phyloP scores from a whole-genome alignment of 345 rosid species.

The Lepidium africanum region DNA sequence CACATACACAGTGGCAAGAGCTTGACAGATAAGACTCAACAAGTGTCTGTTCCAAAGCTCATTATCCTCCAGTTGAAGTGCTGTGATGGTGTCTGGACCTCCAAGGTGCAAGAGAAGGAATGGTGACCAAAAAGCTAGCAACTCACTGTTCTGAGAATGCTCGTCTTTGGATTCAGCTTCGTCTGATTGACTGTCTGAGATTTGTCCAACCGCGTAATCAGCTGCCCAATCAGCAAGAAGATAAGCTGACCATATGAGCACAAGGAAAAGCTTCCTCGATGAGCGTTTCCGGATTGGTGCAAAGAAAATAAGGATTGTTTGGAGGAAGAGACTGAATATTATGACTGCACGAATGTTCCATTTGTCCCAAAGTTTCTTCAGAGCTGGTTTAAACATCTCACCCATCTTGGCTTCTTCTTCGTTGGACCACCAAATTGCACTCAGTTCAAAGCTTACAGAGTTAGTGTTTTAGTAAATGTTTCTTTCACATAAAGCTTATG shows the following conservation, averaged over 20 bases:
- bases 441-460: not conserved
- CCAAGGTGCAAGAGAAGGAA: conserved; percentile 37
- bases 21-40: conserved; percentile 28
- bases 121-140: conserved; percentile 30
- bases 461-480: not conserved
- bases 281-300: conserved; percentile 49
- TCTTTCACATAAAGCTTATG: not conserved
- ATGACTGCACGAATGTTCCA: conserved; percentile 58
- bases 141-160: not conserved
- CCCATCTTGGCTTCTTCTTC: conserved; percentile 21
- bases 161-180: not conserved
- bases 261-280: conserved; percentile 23
- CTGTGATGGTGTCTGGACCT: conserved; percentile 36
- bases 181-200: conserved; percentile 25
- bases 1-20: conserved; percentile 26
- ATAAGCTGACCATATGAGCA: conserved; percentile 33
- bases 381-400: conserved; percentile 10
- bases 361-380: conserved; percentile 37
- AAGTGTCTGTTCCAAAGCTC: conserved; percentile 31
- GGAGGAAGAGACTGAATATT: conserved; percentile 52
- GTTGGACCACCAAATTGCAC: not conserved
- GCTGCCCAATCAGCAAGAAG: conserved; percentile 34
- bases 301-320: conserved; percentile 39
- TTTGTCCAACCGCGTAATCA: conserved; percentile 29
- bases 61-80: conserved; percentile 34